A percentile compares a stretch with the other conserved stretches of the same genome.
These are phyloP conservation scores for Blepharisma stoltei DNA, from an alignment of 73 alveolate genomes.

Conservation along the genomic window DNA sequence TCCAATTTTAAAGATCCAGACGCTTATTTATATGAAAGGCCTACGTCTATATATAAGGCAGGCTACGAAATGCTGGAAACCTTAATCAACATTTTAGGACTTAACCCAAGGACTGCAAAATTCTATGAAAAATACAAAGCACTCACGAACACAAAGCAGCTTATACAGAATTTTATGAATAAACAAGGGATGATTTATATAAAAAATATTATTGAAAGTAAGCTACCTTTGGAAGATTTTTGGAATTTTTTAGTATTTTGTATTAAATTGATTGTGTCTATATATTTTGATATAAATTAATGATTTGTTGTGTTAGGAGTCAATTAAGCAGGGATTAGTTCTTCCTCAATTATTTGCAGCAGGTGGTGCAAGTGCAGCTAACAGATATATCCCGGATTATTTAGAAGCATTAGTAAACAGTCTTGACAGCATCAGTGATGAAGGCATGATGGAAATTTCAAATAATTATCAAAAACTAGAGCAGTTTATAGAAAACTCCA, in stretches of 20 bases:
- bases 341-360: background rate
- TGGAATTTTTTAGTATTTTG: slow-evolving; percentile 23
- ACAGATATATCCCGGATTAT: background rate
- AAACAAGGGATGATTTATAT: slow-evolving; percentile 15
- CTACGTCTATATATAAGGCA: background rate
- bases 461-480: too few species aligned
- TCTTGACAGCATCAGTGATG: too few species aligned
- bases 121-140: slow-evolving; percentile 13
- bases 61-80: background rate
- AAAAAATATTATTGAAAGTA: background rate
- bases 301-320: background rate
- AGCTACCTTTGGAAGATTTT: background rate
- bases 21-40: background rate
- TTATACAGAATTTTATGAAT: slow-evolving; percentile 1
- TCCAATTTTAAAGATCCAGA: background rate
- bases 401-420: too few species aligned
- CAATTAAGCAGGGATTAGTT: background rate
- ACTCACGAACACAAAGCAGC: background rate
- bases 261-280: too few species aligned
- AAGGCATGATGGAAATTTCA: too few species aligned
- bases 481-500: too few species aligned
- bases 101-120: background rate
- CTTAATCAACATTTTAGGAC: slow-evolving; percentile 3
- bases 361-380: background rate
- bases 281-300: background rate